Conservation (phyloP, 2,329 filamentous ascomycete species). For the Neonectria magnoliae region DNA sequence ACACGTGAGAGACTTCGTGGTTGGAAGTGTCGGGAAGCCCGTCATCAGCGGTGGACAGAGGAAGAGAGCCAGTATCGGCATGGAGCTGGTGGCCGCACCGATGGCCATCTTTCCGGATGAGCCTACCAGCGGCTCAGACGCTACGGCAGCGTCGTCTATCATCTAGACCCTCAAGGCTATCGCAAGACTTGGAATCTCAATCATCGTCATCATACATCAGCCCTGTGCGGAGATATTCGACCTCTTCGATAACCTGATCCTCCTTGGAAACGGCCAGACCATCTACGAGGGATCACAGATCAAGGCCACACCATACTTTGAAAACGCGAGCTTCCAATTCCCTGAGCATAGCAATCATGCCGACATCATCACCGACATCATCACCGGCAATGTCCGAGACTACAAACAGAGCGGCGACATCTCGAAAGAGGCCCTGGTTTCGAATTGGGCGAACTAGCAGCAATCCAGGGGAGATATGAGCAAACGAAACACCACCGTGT, state of each 20-base stretch:
- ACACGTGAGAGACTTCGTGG: constrained; percentile 61
- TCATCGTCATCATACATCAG: constrained; percentile 69
- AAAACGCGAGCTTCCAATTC: constrained; percentile 62
- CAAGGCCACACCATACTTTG: constrained; percentile 60
- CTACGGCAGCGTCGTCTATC: constrained; percentile 64
- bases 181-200: constrained; percentile 64
- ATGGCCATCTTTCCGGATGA: constrained; percentile 66
- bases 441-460: constrained; percentile 55
- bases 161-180: constrained; percentile 65
- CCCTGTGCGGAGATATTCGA: constrained; percentile 68
- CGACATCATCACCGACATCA: constrained; percentile 70
- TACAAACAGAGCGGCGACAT: constrained; percentile 60
- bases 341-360: constrained; percentile 62
- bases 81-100: constrained; percentile 66
- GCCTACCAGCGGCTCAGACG: constrained; percentile 64
- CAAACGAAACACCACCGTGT: constrained; percentile 35
- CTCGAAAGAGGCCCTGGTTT: constrained; percentile 59
- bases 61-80: constrained; percentile 68
- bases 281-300: constrained; percentile 63
- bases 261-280: constrained; percentile 64
- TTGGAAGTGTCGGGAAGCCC: constrained; percentile 61
- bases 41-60: constrained; percentile 67
- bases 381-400: constrained; percentile 64
- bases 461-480: constrained; percentile 24
- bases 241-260: constrained; percentile 64